These are phyloP conservation scores for Yarrowia hollandica DNA, from an alignment of 805 yeast species.

Conservation along the genomic window DNA sequence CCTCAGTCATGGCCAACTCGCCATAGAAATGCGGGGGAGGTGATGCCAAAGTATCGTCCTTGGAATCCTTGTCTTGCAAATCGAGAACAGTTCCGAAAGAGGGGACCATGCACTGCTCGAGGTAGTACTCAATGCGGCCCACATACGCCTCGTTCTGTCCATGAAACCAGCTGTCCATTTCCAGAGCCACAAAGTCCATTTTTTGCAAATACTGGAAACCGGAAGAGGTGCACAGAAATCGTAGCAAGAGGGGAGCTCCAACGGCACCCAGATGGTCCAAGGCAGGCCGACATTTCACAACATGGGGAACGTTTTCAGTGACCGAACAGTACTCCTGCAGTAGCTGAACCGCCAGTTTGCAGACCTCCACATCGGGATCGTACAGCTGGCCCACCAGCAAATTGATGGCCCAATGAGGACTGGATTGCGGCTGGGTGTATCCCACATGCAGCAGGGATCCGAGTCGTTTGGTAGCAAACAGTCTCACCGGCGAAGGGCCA, in stretches of 20 bases:
- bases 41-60: conserved; percentile 6
- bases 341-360: conserved; percentile 55
- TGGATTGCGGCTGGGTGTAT: conserved; percentile 29
- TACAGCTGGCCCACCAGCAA: conserved; percentile 66
- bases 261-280: conserved; percentile 53
- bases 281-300: conserved; percentile 58
- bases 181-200: conserved; percentile 60
- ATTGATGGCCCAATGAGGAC: conserved; percentile 50
- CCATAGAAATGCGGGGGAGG: conserved; percentile 56
- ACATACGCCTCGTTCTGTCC: conserved; percentile 41
- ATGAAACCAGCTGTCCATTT: conserved; percentile 67
- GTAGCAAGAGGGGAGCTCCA: conserved; percentile 58
- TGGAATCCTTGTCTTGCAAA: neutral
- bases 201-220: conserved; percentile 70
- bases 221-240: conserved; percentile 60
- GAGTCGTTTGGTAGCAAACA: conserved; percentile 57
- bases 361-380: conserved; percentile 60
- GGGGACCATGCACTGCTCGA: conserved; percentile 33
- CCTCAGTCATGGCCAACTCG: conserved; percentile 74
- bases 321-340: conserved; percentile 55
- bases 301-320: conserved; percentile 49
- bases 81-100: conserved; percentile 1
- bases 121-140: conserved; percentile 40
- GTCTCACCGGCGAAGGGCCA: conserved; percentile 53
- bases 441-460: conserved; percentile 41